A percentile compares a stretch with the other conserved stretches of the same genome.
phyloP scores from a whole-genome alignment of 768 basidiomycete species.

The Boletellus ananiceps region DNA sequence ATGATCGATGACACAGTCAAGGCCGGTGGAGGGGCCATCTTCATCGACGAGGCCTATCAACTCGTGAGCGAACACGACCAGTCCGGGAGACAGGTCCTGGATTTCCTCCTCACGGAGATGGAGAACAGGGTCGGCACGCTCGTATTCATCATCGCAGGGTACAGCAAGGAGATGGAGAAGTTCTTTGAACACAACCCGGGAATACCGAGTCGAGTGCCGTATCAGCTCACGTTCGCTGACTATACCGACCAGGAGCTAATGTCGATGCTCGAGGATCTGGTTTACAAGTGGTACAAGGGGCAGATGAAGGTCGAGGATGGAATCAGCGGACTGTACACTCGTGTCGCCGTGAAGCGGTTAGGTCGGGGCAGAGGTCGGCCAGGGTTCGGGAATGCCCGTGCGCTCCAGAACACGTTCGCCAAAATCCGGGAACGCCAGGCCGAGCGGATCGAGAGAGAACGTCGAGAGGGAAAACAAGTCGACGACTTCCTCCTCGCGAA shows the following conservation, averaged over 20 bases:
- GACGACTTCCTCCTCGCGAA: slow-evolving; percentile 51
- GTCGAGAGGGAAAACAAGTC: slow-evolving; percentile 35
- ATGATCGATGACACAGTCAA: slow-evolving; percentile 46
- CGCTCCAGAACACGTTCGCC: slow-evolving; percentile 48
- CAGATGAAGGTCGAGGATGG: slow-evolving; percentile 57
- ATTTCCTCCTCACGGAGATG: slow-evolving; percentile 72
- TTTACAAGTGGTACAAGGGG: slow-evolving; percentile 44
- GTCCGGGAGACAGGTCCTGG: slow-evolving; percentile 55
- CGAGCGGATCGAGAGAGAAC: slow-evolving; percentile 39
- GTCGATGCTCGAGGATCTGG: slow-evolving; percentile 46
- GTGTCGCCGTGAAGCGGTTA: slow-evolving; percentile 56
- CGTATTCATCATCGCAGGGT: slow-evolving; percentile 71
- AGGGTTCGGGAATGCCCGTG: slow-evolving; percentile 71
- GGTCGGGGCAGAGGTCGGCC: slow-evolving; percentile 53
- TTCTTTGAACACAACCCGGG: slow-evolving; percentile 79
- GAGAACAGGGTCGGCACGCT: slow-evolving; percentile 62
- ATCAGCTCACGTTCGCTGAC: slow-evolving; percentile 55
- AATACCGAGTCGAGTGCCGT: slow-evolving; percentile 60
- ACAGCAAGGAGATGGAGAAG: slow-evolving; percentile 68
- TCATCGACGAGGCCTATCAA: slow-evolving; percentile 75
- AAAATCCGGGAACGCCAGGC: slow-evolving; percentile 52
- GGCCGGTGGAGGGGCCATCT: slow-evolving; percentile 61
- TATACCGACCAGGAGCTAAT: slow-evolving; percentile 56
- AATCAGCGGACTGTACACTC: slow-evolving; percentile 47
- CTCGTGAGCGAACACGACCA: slow-evolving; percentile 46